These are phyloP conservation scores for Periglandula ipomoeae DNA, from an alignment of 2,329 filamentous ascomycete genomes.

Conservation along the genomic window DNA sequence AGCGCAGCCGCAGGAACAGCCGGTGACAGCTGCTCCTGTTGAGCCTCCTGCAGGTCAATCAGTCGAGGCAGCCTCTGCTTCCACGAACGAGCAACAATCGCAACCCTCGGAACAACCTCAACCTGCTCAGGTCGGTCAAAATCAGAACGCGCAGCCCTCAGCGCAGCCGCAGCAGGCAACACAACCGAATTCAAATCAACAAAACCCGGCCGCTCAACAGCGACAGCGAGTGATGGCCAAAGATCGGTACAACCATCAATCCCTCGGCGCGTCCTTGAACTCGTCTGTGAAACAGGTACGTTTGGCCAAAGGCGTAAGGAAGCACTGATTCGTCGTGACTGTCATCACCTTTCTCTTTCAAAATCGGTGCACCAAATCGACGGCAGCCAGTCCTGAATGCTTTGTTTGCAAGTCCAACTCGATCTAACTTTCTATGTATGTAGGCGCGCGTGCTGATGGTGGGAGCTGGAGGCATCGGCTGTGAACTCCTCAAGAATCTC, in stretches of 20 bases:
- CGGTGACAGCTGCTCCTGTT: slow-evolving; percentile 1
- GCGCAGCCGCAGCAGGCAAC: slow-evolving; percentile 7
- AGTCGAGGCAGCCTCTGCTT: neutral
- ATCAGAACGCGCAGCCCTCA: slow-evolving; percentile 10
- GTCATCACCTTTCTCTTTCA: neutral
- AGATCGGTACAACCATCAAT: slow-evolving; percentile 52
- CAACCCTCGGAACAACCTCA: slow-evolving; percentile 11
- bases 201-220: slow-evolving; percentile 15
- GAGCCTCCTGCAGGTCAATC: slow-evolving; percentile 1
- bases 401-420: too few species aligned
- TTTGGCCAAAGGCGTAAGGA: too few species aligned
- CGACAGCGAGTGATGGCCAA: slow-evolving; percentile 26
- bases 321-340: neutral
- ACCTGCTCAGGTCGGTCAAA: neutral
- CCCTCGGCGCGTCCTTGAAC: slow-evolving; percentile 57
- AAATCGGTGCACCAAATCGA: neutral
- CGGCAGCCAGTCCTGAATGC: neutral
- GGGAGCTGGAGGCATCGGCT: slow-evolving; percentile 93
- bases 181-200: slow-evolving; percentile 9
- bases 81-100: neutral
- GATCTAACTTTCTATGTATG: too few species aligned
- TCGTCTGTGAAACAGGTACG: slow-evolving; percentile 59
- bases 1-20: neutral
- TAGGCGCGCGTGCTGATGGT: slow-evolving; percentile 87
- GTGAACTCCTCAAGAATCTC: slow-evolving; percentile 94